Conservation (phyloP, 139 green algal genomes). For the Auxenochlorella protothecoides region DNA sequence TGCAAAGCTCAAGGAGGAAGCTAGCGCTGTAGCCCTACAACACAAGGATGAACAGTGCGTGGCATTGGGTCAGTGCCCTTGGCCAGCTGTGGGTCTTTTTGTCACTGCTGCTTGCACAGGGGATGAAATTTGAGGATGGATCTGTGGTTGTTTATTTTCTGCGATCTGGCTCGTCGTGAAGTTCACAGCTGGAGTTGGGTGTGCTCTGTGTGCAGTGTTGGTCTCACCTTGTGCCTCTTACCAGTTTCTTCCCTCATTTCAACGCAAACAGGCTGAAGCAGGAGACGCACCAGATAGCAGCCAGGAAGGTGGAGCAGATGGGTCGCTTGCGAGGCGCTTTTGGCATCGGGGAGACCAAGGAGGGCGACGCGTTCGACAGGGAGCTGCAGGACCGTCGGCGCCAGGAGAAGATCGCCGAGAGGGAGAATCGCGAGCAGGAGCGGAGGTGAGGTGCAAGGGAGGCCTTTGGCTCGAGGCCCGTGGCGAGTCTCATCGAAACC, state of each 20-base stretch:
- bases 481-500: neutral
- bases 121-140: neutral
- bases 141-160: neutral
- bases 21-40: neutral
- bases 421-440: slow-evolving; percentile 24
- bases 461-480: neutral
- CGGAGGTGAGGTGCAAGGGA: neutral
- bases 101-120: neutral
- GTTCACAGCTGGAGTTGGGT: no score
- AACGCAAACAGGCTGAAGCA: slow-evolving; percentile 7
- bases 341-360: slow-evolving; percentile 45
- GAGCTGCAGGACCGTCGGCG: slow-evolving; percentile 62
- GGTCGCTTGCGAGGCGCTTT: slow-evolving; percentile 54
- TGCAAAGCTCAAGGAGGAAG: slow-evolving; percentile 19
- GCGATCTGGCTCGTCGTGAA: neutral
- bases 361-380: slow-evolving; percentile 86
- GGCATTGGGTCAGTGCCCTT: no score
- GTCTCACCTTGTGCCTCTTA: neutral
- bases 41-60: neutral
- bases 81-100: no score
- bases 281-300: slow-evolving; percentile 75
- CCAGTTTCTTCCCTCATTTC: neutral
- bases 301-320: slow-evolving; percentile 77
- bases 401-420: slow-evolving; percentile 32
- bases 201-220: no score